phyloP scores from a whole-genome alignment of 305 asterid species.

The Rubia tinctorum region DNA sequence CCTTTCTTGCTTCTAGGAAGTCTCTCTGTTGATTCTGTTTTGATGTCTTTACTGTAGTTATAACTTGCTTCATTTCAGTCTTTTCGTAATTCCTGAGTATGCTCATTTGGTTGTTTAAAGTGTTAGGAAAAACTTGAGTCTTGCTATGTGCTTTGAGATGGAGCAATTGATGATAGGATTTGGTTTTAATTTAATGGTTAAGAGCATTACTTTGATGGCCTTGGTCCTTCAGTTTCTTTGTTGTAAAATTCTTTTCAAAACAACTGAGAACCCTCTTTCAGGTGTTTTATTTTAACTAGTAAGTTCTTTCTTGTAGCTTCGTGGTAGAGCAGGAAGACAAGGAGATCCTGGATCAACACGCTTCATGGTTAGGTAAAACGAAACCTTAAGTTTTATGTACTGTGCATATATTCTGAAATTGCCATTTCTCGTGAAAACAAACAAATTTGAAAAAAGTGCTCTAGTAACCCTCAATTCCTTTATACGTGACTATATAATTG shows the following conservation, averaged over 20 bases:
- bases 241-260: background rate
- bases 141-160: background rate
- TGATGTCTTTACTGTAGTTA: conserved; percentile 1
- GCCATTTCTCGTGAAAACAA: background rate
- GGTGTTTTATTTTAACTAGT: conserved; percentile 2
- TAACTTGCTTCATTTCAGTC: background rate
- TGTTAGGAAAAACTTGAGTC: background rate
- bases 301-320: conserved; percentile 50
- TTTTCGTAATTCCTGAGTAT: background rate
- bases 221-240: background rate
- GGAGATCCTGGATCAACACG: conserved; percentile 99
- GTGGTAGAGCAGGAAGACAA: conserved; percentile 99
- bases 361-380: conserved; percentile 90
- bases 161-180: background rate
- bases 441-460: too few relatives aligned
- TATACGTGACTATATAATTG: too few relatives aligned
- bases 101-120: background rate
- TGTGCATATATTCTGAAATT: background rate
- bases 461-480: too few relatives aligned
- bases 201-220: background rate
- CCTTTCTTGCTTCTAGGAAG: background rate
- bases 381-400: background rate
- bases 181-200: background rate
- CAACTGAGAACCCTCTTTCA: background rate
- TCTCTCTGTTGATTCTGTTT: background rate